These are phyloP conservation scores for Sphagnum tenellum DNA, from an alignment of 225 moss, liverwort and hornwort genomes.

Conservation along the genomic window DNA sequence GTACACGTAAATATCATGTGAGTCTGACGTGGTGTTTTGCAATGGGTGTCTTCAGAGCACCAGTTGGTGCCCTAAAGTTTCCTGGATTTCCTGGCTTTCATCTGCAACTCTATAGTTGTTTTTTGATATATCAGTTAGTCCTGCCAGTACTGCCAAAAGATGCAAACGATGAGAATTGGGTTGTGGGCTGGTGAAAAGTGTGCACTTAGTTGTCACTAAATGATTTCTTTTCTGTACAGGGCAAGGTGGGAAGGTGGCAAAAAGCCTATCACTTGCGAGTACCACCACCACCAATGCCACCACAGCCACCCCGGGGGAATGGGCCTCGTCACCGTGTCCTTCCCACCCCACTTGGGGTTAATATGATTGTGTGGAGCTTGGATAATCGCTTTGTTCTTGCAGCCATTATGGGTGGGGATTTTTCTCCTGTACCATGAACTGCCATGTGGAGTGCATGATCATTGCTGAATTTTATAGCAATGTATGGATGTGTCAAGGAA, in stretches of 20 bases:
- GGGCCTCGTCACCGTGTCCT: constrained; percentile 75
- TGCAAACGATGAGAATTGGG: background rate
- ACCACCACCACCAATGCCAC: constrained; percentile 83
- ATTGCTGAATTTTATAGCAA: too few relatives aligned
- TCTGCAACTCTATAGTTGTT: too few relatives aligned
- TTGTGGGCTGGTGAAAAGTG: background rate
- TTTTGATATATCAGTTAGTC: too few relatives aligned
- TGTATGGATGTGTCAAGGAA: too few relatives aligned
- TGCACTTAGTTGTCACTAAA: background rate
- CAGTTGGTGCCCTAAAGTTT: too few relatives aligned
- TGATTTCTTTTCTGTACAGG: constrained; percentile 19
- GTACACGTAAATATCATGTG: constrained; percentile 78
- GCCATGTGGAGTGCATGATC: too few relatives aligned
- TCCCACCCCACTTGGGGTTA: constrained; percentile 88
- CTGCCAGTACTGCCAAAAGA: too few relatives aligned
- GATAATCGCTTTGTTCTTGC: constrained; percentile 99
- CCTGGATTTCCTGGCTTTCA: too few relatives aligned
- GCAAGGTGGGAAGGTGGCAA: constrained; percentile 90
- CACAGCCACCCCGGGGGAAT: constrained; percentile 73
- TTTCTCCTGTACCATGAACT: too few relatives aligned
- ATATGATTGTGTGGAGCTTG: constrained; percentile 99
- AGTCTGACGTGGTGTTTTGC: constrained; percentile 7
- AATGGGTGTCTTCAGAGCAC: too few relatives aligned
- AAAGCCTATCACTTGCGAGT: constrained; percentile 91
- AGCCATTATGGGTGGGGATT: constrained; percentile 80